Conservation (phyloP, 2,329 filamentous ascomycete genomes). For the Talaromyces sp. region DNA sequence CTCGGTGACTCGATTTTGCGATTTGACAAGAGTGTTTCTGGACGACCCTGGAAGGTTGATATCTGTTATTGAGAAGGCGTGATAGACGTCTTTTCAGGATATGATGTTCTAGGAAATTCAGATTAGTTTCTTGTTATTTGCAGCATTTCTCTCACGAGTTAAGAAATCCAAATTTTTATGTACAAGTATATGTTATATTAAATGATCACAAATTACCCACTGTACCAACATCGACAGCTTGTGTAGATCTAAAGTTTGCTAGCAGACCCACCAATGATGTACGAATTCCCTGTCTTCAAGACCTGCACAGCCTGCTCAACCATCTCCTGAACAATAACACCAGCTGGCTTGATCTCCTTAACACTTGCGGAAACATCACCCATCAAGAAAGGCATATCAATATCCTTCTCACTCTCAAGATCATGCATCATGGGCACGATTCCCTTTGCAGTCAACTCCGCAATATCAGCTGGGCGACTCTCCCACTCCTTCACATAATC, state of each 20-base stretch:
- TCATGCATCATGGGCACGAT: conserved; percentile 82
- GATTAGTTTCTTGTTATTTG: not conserved
- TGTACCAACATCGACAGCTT: conserved; percentile 7
- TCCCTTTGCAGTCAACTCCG: conserved; percentile 72
- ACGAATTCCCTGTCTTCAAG: conserved; percentile 64
- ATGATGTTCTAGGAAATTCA: not conserved
- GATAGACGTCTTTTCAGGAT: not conserved
- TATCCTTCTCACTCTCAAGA: conserved; percentile 76
- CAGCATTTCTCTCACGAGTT: not conserved
- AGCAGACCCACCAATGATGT: conserved; percentile 50
- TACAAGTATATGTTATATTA: conserved; percentile 31
- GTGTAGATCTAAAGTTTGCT: conserved; percentile 51
- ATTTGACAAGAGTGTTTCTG: not conserved
- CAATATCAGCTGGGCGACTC: conserved; percentile 71
- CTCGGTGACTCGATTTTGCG: not conserved
- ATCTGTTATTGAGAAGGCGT: too few species aligned
- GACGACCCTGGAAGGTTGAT: not conserved
- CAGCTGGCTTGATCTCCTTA: conserved; percentile 75
- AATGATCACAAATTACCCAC: conserved; percentile 16
- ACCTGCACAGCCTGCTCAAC: conserved; percentile 72
- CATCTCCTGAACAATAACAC: conserved; percentile 88
- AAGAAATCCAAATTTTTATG: conserved; percentile 16
- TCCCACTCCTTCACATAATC: conserved; percentile 86
- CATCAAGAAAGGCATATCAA: conserved; percentile 90
- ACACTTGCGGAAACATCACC: conserved; percentile 87